These are phyloP conservation scores for Malus fusca DNA, from an alignment of 306 rosid genomes.

Conservation along the genomic window DNA sequence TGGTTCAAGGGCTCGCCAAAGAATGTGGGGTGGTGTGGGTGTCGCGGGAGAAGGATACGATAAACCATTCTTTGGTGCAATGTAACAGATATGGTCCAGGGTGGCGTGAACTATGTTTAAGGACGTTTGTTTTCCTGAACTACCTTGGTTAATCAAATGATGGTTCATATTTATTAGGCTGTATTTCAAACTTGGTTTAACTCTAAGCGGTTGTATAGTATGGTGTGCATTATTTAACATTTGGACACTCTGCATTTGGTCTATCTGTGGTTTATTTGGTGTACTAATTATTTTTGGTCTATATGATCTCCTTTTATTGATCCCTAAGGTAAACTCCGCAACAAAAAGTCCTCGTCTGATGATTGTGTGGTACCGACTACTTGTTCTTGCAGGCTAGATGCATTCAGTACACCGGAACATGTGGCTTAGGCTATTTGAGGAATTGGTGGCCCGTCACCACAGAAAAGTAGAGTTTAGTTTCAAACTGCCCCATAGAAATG, in stretches of 20 bases:
- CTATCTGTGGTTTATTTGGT: neutral
- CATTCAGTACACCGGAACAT: constrained; percentile 47
- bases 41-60: too few species aligned
- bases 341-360: neutral
- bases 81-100: too few species aligned
- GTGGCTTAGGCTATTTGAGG: constrained; percentile 59
- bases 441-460: neutral
- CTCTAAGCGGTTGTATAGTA: neutral
- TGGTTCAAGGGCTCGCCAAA: too few species aligned
- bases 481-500: constrained; percentile 4
- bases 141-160: neutral
- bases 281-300: neutral
- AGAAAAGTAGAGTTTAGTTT: constrained; percentile 10
- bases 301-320: neutral
- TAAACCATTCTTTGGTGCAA: too few species aligned
- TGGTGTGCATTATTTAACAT: neutral
- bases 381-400: constrained; percentile 56
- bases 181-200: neutral
- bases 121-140: neutral
- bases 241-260: neutral
- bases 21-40: too few species aligned
- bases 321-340: neutral
- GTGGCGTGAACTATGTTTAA: too few species aligned
- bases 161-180: neutral
- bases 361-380: constrained; percentile 1